Base-by-base conservation (phyloP, 768 basidiomycete species). In the Phaeolepiota aurea region DNA sequence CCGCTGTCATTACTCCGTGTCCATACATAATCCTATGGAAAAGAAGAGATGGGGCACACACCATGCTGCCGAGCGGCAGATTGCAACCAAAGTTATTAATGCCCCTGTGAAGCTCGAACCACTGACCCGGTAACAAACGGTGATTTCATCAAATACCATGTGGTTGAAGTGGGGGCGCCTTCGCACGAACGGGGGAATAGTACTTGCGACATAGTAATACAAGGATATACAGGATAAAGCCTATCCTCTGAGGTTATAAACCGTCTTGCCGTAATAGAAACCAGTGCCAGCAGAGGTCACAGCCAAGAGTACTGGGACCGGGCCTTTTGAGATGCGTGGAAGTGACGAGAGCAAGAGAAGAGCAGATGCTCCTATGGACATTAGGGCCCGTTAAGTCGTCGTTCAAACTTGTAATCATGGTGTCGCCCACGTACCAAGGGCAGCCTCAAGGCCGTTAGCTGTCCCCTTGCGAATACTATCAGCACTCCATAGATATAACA, bases 361-460 rank as follows among this genome's bases (percentile, higher is more conserved):
- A 9, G 81, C 79, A 37, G 87, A 88, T 2, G 87, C 86, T 52
- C 80, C 87, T 87, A 46, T n/a, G 18, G 5, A 20, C 14, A 19
- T 15, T 37, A 20, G 31, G 9, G 18, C 22, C 15, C 12, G 31
- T 16, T 25, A n/a, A 3, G 37, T 30, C 5, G 31, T 37, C 23
- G 11, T 10, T 19, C 14, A n/a, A 11, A 16, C 3, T 3, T 9
- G 30, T 34, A 12, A 7, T 18, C 43, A 22, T 33, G 40, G 33
- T 9, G 32, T 32, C 21, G 9, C 21, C 20, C n/a, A 51, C 72
- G 54, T 54, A 80, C 88, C 87, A 11, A 89, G 68, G 28, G 87
- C 88, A 20, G 70, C 76, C 54, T 90, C 83, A 40, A 88, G 61
- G n/a, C 88, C 85, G 47, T 84, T 79, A 2, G 74, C 54, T 10